Base-by-base conservation (phyloP, 495 filamentous ascomycete genomes). In the Aspergillus sclerotioniger region DNA sequence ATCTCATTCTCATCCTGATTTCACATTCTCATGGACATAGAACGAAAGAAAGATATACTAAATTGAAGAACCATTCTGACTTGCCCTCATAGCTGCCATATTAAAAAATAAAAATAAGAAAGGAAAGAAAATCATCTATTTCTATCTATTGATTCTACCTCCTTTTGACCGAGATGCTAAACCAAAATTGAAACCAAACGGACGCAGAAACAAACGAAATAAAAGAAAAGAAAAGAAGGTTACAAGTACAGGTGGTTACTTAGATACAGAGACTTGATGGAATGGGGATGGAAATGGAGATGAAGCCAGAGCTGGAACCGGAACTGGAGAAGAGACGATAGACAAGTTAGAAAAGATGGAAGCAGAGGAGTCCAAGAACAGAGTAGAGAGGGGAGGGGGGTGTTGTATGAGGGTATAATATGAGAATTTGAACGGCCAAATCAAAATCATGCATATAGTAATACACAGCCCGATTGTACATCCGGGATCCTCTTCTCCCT, bases 161-260 rank as follows among this genome's bases (percentile, higher is more conserved):
- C 13, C 37, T 41, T 41, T 41, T 41, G 37, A n/a, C 10, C 37
- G 37, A 41, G n/a, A 41, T 41, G 37, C 37, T 41, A 41, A 41
- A 13, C 3, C 5, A 15, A 41, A 12, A 41, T 15, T 1, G 12
- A 41, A 41, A 6, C 37, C 12, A 41, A 41, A n/a, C 5, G 6
- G 37, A 41, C 37, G n/a, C 0, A 41, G 1, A 9, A 37, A 15
- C 2, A 37, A 15, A 37, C 33, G 13, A 37, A 37, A 37, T 3
- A 10, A 37, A 37, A 8, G 33, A 37, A 10, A 46, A 6, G 25
- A 28, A n/a, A 29, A 13, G 43, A 25, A 62, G 54, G 60, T 62
- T 66, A 73, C 59, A 68, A 68, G 60, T 73, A 70, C 69, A 70
- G 60, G 64, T 70, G 44, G 50, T 47, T 37, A 37, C 33, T 37